Conservation (phyloP, 106 monocot genomes). For the Vanilla planifolia region DNA sequence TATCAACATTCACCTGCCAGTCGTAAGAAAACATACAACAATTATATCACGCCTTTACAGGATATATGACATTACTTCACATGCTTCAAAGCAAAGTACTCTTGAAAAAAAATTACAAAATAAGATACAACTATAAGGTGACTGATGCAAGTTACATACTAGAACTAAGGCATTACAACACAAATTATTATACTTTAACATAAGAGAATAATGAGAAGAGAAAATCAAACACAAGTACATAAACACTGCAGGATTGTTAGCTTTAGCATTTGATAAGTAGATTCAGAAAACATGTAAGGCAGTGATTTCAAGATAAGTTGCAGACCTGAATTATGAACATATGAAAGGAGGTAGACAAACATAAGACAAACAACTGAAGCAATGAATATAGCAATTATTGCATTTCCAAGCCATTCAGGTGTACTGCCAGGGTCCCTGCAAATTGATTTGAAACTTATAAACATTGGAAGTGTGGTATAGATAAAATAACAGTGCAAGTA, state of each 20-base stretch:
- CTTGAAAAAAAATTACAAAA: no score
- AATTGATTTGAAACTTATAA: conserved; percentile 6
- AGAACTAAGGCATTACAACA: no score
- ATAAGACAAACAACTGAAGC: conserved; percentile 58
- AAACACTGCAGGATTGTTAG: neutral
- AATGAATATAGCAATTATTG: conserved; percentile 46
- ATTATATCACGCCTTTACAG: no score
- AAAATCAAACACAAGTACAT: neutral
- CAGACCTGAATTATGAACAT: conserved; percentile 86
- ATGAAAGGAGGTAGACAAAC: conserved; percentile 83
- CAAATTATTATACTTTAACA: no score
- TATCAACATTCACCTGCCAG: no score
- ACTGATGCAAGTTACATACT: no score
- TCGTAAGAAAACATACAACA: no score
- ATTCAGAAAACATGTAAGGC: neutral
- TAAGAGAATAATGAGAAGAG: neutral
- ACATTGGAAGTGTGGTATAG: neutral
- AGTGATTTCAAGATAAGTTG: neutral
- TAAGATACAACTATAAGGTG: no score
- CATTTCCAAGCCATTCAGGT: conserved; percentile 75
- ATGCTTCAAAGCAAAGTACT: no score
- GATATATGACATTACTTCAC: no score
- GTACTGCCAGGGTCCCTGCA: conserved; percentile 81
- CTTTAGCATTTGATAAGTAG: neutral
- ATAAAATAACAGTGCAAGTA: neutral